Evolutionary conservation across 2,329 filamentous ascomycete genomes (phyloP).

Genomic region (Sordariomycetes sp.): DNA sequence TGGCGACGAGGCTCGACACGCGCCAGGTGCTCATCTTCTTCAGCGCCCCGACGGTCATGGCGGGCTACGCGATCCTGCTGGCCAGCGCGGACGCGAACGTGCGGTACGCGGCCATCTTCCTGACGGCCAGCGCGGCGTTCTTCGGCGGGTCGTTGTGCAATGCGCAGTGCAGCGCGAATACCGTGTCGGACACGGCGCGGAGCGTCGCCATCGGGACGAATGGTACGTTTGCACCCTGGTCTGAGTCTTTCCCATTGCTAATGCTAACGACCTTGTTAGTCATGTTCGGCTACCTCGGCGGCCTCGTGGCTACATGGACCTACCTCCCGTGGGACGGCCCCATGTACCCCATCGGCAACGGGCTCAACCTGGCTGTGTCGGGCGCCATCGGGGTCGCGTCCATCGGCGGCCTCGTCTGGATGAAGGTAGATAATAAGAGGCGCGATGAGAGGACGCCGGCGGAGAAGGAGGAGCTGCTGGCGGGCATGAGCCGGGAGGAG

Average conservation of each 20-base stretch:
- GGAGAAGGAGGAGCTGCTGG: conserved; percentile 6
- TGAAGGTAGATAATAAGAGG: conserved; percentile 10
- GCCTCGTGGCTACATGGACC: conserved; percentile 10
- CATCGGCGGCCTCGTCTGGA: conserved; percentile 6
- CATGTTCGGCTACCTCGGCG: conserved; percentile 9
- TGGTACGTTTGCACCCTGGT: conserved; percentile 12
- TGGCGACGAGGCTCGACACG: conserved; percentile 10
- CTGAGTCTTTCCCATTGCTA: neutral
- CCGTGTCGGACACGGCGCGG: conserved; percentile 53
- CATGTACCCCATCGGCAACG: conserved; percentile 9
- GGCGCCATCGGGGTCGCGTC: conserved; percentile 4
- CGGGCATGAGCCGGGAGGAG: conserved; percentile 4
- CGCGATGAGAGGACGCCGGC: conserved; percentile 3
- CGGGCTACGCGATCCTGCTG: conserved; percentile 31
- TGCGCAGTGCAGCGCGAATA: conserved; percentile 52
- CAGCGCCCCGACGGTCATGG: conserved; percentile 17
- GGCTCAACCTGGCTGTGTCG: conserved; percentile 8
- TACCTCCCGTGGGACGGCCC: conserved; percentile 9
- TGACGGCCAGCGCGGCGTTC: conserved; percentile 42
- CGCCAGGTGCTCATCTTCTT: conserved; percentile 11
- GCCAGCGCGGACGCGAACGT: conserved; percentile 22
- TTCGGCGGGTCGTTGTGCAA: conserved; percentile 51
- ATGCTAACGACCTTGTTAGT: neutral
- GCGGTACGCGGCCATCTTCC: conserved; percentile 37
- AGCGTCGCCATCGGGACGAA: conserved; percentile 48